These are phyloP conservation scores for Aristolochia californica DNA, from an alignment of 164 flowering plant genomes.

Conservation along the genomic window DNA sequence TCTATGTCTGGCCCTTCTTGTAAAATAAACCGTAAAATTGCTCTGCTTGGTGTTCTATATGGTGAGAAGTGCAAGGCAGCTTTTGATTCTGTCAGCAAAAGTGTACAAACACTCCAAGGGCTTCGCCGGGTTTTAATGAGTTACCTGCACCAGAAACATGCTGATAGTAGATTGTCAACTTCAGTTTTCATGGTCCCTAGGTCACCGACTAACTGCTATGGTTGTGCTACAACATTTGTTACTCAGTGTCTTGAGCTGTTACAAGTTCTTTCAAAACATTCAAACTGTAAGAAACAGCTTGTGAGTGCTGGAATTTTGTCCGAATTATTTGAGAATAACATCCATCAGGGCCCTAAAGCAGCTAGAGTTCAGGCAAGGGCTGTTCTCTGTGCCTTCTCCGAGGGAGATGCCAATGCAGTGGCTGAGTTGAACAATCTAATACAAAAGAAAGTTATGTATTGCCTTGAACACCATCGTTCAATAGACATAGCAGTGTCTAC, in stretches of 20 bases:
- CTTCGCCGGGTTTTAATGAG: slow-evolving; percentile 87
- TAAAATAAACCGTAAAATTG: slow-evolving; percentile 95
- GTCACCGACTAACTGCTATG: slow-evolving; percentile 93
- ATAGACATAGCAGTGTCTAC: slow-evolving; percentile 90
- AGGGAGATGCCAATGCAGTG: slow-evolving; percentile 84
- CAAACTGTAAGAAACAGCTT: slow-evolving; percentile 75
- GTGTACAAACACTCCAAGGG: slow-evolving; percentile 99
- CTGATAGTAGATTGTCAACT: slow-evolving; percentile 34
- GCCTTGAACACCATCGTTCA: slow-evolving; percentile 98
- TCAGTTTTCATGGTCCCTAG: slow-evolving; percentile 65
- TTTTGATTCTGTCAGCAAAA: slow-evolving; percentile 99
- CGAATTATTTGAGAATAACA: slow-evolving; percentile 93
- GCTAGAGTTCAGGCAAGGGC: slow-evolving; percentile 89
- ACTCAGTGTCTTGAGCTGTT: slow-evolving; percentile 88
- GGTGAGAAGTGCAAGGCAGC: slow-evolving; percentile 99
- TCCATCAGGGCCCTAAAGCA: slow-evolving; percentile 95
- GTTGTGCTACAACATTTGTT: slow-evolving; percentile 95
- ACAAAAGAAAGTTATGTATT: slow-evolving; percentile 84
- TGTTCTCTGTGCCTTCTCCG: slow-evolving; percentile 90
- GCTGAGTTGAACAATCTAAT: slow-evolving; percentile 69
- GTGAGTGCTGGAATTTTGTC: slow-evolving; percentile 82
- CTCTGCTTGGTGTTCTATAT: slow-evolving; percentile 98
- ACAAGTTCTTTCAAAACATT: slow-evolving; percentile 75
- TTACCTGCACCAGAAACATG: slow-evolving; percentile 78
- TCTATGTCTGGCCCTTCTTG: slow-evolving; percentile 96